A percentile compares a stretch with the other conserved stretches of the same genome.
phyloP scores from a whole-genome alignment of 345 rosid species.

The Pistacia integerrima region DNA sequence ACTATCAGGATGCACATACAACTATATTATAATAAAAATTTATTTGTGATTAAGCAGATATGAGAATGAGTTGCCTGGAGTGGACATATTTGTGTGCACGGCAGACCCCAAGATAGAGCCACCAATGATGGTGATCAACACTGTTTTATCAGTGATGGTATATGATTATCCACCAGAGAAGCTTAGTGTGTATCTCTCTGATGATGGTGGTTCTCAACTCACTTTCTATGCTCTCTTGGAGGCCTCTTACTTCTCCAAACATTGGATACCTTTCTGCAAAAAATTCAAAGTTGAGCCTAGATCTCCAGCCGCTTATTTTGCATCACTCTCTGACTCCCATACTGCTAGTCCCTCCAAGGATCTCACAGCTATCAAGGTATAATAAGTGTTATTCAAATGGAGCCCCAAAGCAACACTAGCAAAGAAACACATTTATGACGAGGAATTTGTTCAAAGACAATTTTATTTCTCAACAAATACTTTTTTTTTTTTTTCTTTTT shows the following conservation, averaged over 20 bases:
- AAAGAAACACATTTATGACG: no score
- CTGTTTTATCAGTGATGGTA: conserved; percentile 59
- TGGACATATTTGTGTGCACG: conserved; percentile 77
- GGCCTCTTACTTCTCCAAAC: conserved; percentile 49
- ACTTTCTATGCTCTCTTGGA: conserved; percentile 64
- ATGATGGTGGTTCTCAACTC: conserved; percentile 62
- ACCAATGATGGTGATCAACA: conserved; percentile 68
- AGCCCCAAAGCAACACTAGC: no score
- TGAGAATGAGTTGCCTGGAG: conserved; percentile 43
- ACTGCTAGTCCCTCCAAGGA: conserved; percentile 10
- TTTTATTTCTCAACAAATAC: background rate
- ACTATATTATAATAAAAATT: background rate
- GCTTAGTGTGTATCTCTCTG: conserved; percentile 62
- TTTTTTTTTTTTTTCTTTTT: background rate
- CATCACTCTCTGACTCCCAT: background rate
- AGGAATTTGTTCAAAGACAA: no score
- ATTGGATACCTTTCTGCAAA: conserved; percentile 67
- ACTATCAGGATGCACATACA: no score
- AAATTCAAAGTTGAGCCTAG: conserved; percentile 56
- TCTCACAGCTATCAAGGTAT: conserved; percentile 25
- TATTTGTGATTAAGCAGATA: conserved; percentile 13
- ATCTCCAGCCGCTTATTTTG: conserved; percentile 66
- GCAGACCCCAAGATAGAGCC: conserved; percentile 79
- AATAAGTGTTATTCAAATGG: no score
- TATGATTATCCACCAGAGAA: conserved; percentile 63